Base-by-base conservation (phyloP, 1,284 basidiomycete species). In the Trametes pubescens region DNA sequence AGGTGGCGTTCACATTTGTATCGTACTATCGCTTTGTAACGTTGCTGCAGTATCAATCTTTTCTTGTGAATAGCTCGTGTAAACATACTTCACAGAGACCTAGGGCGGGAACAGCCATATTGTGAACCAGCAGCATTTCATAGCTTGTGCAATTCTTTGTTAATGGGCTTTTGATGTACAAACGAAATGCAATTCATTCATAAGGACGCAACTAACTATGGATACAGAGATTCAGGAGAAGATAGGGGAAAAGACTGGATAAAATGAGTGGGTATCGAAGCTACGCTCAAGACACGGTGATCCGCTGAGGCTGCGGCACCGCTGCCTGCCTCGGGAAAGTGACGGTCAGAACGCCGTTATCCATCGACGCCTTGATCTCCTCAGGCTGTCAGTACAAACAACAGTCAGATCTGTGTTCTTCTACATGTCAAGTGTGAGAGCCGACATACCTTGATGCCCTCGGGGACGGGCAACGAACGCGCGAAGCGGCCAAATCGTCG, bases 401-500 rank as follows among this genome's bases (percentile, higher is more conserved):
- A 21, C 4, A 4, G n/a, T 58, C 65, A 38, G 61, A 62, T 37
- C 21, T 1, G 21, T 16, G 22, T 24, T 21, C n/a, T 16, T 9
- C 13, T 7, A 26, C 6, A n/a, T 1, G 26, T 16, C 4, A 6
- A 1, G 44, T n/a, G 34, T 18, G n/a, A 37, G 16, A 24, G 4
- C 40, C 10, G n/a, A 59, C 73, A 64, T 57, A 82, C 84, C 81
- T 84, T 82, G 54, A 81, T 73, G 3, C 84, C 84, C 62, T 74
- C 71, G 38, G 85, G 84, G 9, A 86, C 78, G 51, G 77, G 72
- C 60, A 86, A 51, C 2, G 78, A 77, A 40, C 85, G 79, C 21
- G 80, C 77, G 70, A 85, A 84, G 57, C 76, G 82, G 56, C 84
- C 84, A 51, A 67, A 80, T 52, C 77, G 75, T 29, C 84, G 78